These are phyloP conservation scores for Alternaria rosae DNA, from an alignment of 2,329 filamentous ascomycete genomes.

Conservation along the genomic window DNA sequence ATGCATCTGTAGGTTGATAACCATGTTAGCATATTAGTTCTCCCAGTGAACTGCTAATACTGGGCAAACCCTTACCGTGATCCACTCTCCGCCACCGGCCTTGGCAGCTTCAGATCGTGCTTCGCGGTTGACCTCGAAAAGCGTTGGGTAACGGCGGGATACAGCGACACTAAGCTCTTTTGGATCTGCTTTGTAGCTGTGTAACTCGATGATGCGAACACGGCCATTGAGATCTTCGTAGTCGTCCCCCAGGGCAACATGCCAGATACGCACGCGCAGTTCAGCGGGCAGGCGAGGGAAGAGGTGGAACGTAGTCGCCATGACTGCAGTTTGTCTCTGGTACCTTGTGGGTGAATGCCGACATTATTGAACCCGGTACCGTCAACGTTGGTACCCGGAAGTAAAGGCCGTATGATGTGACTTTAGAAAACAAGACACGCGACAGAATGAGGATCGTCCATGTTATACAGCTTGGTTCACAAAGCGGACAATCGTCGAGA, in stretches of 20 bases:
- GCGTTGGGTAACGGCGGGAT: neutral
- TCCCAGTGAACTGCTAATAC: too few relatives aligned
- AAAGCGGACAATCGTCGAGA: neutral
- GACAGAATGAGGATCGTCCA: neutral
- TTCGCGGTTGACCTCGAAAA: neutral
- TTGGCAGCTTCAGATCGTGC: neutral
- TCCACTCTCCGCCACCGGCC: neutral
- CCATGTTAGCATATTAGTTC: too few relatives aligned
- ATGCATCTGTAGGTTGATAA: too few relatives aligned
- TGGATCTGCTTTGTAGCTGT: neutral
- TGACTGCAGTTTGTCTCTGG: neutral
- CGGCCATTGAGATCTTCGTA: fast-evolving
- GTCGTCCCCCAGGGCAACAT: neutral
- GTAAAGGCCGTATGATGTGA: neutral
- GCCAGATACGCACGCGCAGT: neutral
- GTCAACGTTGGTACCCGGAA: neutral
- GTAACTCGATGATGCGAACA: neutral
- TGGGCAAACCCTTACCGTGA: too few relatives aligned
- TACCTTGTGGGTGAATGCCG: neutral
- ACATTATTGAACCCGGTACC: neutral
- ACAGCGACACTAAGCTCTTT: neutral
- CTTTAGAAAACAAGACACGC: neutral
- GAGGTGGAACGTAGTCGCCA: neutral
- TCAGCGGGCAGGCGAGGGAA: neutral
- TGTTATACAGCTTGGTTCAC: neutral